A percentile compares a stretch with the other conserved stretches of the same genome.
phyloP scores from a whole-genome alignment of 768 basidiomycete genomes.

The Coprinellus micaceus region DNA sequence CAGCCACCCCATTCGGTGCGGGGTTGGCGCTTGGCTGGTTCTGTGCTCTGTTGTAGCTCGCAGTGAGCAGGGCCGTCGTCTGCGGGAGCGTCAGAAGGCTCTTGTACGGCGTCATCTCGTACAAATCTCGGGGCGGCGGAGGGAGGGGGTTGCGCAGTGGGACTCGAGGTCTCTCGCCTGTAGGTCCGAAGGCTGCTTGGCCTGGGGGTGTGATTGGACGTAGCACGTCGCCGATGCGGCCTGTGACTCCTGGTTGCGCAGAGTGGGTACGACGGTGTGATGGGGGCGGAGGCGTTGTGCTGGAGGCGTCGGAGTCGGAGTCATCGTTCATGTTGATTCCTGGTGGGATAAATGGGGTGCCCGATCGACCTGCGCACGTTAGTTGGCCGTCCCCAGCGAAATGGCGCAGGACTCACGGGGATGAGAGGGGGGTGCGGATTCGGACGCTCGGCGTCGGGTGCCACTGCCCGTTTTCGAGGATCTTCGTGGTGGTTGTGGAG shows the following conservation, averaged over 20 bases:
- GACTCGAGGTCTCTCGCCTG: constrained; percentile 18
- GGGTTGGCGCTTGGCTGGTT: constrained; percentile 8
- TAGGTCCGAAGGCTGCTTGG: constrained; percentile 27
- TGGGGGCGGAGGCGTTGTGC: constrained; percentile 4
- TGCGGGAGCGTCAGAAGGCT: constrained; percentile 50
- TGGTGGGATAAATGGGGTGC: constrained; percentile 27
- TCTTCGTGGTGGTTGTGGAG: neutral
- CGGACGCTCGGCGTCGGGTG: constrained; percentile 9
- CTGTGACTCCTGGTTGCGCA: constrained; percentile 17
- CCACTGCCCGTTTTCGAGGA: too few relatives aligned
- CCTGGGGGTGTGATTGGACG: constrained; percentile 29
- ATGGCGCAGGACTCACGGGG: constrained; percentile 1
- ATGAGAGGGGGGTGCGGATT: constrained; percentile 15
- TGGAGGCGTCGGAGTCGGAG: constrained; percentile 15
- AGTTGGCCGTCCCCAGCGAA: too few relatives aligned
- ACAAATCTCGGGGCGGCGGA: constrained; percentile 55
- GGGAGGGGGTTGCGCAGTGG: constrained; percentile 58
- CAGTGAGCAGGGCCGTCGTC: constrained; percentile 36
- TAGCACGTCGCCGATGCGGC: constrained; percentile 25
- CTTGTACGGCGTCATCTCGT: constrained; percentile 55
- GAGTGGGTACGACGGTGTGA: constrained; percentile 13
- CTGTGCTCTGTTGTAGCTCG: constrained; percentile 21
- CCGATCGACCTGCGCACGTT: constrained; percentile 17
- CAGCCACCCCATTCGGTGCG: neutral
- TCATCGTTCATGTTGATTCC: constrained; percentile 17